Evolutionary conservation across 352 stramenopile genomes (phyloP), one percentile per base, ranked within the genome.

Genomic region (Pythium sp.): DNA sequence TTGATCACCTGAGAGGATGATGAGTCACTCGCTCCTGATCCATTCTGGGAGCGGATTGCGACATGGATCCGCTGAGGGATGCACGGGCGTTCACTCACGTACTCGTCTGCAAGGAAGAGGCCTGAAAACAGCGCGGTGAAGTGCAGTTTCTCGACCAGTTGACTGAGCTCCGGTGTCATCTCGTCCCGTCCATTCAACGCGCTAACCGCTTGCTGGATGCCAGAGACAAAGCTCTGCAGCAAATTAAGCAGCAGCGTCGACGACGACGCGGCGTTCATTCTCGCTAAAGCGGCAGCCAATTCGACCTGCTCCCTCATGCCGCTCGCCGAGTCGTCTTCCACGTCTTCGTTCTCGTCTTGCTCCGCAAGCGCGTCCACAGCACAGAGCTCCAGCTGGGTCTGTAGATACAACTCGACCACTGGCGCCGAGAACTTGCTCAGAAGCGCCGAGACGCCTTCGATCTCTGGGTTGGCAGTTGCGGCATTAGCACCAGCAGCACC

Each of bases 311-410:
- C 88, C 1, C 72, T 76, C 30, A 80, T 62, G 47, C 77, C 79
- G 26, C 80, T 91, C 32, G 80, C 74, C 7, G 84, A 87, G 43
- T 91, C 87, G 73, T 93, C 85, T 68, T 95, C 86, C 46, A 94
- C 85, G 41, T 95, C 86, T 74, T 95, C 86, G 49, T 93, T 80
- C 72, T 95, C 85, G 66, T 93, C 83, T 56, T 92, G 76, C 2
- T 93, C 86, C 0, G 79, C 79, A 20, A 92, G 60, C 9, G 80
- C 85, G 41, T 94, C 85, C 3, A 88, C 75, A 5, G 77, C 72
- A 57, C 83, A 90, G 41, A 95, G 57, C 57, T 92, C 86, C 22
- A 94, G 65, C 46, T 93, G 84, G 14, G 86, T 74, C 49, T 93
- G 86, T 46, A 95, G 64, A 47, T 95, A 95, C 9, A 94, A 71